Base-by-base conservation (phyloP, 2,329 filamentous ascomycete genomes). In the Colletotrichum agaves region DNA sequence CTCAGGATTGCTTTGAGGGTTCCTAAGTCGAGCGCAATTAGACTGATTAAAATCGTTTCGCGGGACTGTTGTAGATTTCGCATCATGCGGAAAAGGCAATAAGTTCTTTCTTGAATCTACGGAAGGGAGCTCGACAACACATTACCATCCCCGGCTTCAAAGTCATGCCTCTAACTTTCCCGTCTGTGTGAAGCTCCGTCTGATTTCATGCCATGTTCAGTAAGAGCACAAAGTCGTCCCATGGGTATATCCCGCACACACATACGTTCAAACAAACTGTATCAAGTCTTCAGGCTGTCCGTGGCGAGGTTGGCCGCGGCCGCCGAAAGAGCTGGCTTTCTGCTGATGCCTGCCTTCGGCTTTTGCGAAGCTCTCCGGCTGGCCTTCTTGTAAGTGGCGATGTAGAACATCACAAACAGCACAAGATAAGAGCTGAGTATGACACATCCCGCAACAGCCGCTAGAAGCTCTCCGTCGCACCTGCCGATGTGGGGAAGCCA, bases 401-500 rank as follows among this genome's bases (percentile, higher is more conserved):
- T 85, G 84, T 93, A 93, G 85, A 93, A 93, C 66, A 87, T 88
- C 77, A 93, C 90, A 84, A 93, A 93, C 69, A 93, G 88, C 67
- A 93, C 82, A 57, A 94, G 85, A 83, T 94, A 94, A 43, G 89
- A 92, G 78, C 85, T 90, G 74, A 94, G 83, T 73, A 93, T 93
- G 72, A 84, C 85, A 77, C 92, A 91, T 71, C 91, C 91, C 67
- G 90, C 83, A 72, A 92, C 86, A 19, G 91, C 91, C n/a, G 91
- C 91, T 73, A 93, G 93, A 74, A 93, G 90, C 80, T 93, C 90
- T 71, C 91, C 91, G 15, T 90, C 90, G 76, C 91, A 94, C 65
- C 86, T 83, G 73, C 91, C 91, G 71, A 84, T 78, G 77, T 91
- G 92, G 52, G 91, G 91, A 68, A 91, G 81, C 81, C 85, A 88